phyloP scores from a whole-genome alignment of 208 protist genomes.

The Angomonas desouzai region DNA sequence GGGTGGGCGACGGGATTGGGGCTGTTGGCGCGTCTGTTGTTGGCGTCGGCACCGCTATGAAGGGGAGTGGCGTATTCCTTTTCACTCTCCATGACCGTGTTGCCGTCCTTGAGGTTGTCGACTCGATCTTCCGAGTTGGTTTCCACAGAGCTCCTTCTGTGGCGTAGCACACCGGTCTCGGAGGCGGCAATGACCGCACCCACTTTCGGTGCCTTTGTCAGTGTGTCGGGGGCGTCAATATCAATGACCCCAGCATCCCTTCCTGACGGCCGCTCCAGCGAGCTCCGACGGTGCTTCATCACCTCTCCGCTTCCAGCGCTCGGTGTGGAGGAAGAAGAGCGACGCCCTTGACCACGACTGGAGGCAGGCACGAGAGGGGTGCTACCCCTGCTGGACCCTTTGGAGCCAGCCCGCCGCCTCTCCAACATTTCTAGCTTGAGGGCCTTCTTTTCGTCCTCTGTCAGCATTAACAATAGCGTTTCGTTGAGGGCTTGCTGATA shows the following conservation, averaged over 20 bases:
- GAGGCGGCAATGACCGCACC: neutral
- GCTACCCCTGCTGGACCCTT: neutral
- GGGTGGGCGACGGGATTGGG: neutral
- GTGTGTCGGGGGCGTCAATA: neutral
- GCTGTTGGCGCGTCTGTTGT: neutral
- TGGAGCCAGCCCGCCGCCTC: neutral
- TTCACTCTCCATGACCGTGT: neutral
- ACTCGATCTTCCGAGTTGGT: neutral
- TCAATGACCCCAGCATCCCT: neutral
- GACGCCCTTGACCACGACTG: neutral
- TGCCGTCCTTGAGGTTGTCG: neutral
- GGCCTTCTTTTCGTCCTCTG: constrained; percentile 8
- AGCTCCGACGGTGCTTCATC: constrained; percentile 2
- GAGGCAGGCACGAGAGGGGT: neutral
- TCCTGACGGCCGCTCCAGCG: neutral
- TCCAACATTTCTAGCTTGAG: neutral
- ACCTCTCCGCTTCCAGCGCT: neutral
- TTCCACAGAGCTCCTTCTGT: neutral
- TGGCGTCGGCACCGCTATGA: neutral
- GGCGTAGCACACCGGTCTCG: neutral
- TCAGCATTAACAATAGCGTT: constrained; percentile 7
- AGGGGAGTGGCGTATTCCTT: neutral
- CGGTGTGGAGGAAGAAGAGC: neutral
- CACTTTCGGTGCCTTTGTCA: neutral
- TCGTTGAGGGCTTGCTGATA: constrained; percentile 9